Conservation (phyloP, 2,329 filamentous ascomycete species). For the Graphilbum sp. region DNA sequence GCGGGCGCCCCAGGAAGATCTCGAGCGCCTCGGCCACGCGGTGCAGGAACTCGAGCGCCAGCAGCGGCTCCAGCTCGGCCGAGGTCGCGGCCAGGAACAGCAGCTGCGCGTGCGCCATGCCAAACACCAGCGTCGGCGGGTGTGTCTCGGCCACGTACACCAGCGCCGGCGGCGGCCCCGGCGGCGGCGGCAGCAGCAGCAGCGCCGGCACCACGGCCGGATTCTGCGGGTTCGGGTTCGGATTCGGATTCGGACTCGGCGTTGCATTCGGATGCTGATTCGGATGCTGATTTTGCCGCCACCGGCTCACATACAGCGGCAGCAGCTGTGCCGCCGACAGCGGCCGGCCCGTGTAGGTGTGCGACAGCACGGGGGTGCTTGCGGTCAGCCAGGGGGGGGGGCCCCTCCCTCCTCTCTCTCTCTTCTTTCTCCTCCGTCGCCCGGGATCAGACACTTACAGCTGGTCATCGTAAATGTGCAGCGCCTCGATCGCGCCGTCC, state of each 20-base stretch:
- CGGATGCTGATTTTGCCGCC: slow-evolving; percentile 15
- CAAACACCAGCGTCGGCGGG: slow-evolving; percentile 80
- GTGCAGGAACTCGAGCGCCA: slow-evolving; percentile 88
- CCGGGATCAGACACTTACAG: slow-evolving; percentile 51
- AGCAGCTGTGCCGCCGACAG: slow-evolving; percentile 62
- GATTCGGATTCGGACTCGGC: too few relatives aligned
- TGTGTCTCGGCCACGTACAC: slow-evolving; percentile 70
- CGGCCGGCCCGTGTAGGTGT: slow-evolving; percentile 72
- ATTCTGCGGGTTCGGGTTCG: too few relatives aligned
- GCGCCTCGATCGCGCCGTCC: slow-evolving; percentile 79
- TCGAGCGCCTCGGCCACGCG: slow-evolving; percentile 83
- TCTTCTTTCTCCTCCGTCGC: too few relatives aligned
- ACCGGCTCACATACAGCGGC: slow-evolving; percentile 72
- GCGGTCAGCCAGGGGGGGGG: too few relatives aligned
- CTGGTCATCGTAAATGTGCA: slow-evolving; percentile 94
- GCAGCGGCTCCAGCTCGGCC: slow-evolving; percentile 71
- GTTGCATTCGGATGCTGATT: too few relatives aligned
- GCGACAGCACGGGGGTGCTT: slow-evolving; percentile 73
- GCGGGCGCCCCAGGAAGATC: slow-evolving; percentile 79
- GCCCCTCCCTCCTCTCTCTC: too few relatives aligned
- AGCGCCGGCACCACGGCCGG: too few relatives aligned
- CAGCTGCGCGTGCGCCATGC: slow-evolving; percentile 66
- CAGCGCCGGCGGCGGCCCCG: slow-evolving; percentile 61
- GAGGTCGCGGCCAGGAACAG: slow-evolving; percentile 77
- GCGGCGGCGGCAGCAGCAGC: not conserved